These are phyloP conservation scores for Pachyrhizus erosus DNA, from an alignment of 306 rosid species.

Conservation along the genomic window DNA sequence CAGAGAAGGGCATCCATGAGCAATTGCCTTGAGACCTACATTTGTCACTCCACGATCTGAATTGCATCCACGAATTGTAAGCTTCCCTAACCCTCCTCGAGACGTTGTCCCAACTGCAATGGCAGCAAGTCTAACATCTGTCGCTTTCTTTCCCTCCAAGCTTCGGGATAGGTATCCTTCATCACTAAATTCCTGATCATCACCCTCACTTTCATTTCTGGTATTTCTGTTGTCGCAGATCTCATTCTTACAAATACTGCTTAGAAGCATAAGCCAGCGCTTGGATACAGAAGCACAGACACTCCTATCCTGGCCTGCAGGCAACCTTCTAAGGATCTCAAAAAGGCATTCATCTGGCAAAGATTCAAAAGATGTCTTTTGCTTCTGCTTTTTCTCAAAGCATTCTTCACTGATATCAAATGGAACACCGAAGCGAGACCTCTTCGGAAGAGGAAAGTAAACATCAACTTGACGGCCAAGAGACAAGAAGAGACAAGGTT, in stretches of 20 bases:
- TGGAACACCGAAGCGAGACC: conserved; percentile 70
- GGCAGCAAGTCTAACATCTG: conserved; percentile 96
- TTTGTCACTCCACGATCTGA: conserved; percentile 60
- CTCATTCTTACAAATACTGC: conserved; percentile 68
- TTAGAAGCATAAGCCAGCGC: conserved; percentile 89
- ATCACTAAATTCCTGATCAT: conserved; percentile 59
- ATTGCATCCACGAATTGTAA: conserved; percentile 67
- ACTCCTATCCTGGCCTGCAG: conserved; percentile 79
- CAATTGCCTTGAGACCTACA: conserved; percentile 78
- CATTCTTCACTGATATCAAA: conserved; percentile 59
- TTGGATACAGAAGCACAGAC: conserved; percentile 81
- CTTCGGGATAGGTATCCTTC: conserved; percentile 82
- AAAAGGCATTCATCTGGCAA: conserved; percentile 94
- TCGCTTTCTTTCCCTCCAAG: conserved; percentile 88
- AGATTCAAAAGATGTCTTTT: conserved; percentile 67
- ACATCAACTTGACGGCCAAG: conserved; percentile 70
- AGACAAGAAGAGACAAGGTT: conserved; percentile 71
- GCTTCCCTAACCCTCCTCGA: conserved; percentile 95
- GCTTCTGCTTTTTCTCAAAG: conserved; percentile 58
- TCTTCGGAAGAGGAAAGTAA: conserved; percentile 73
- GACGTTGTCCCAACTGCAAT: conserved; percentile 81
- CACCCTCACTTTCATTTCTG: conserved; percentile 45
- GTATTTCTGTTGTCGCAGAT: conserved; percentile 45
- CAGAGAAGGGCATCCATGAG: conserved; percentile 84
- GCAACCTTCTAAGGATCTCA: conserved; percentile 91